These are phyloP conservation scores for Wallemia mellicola DNA, from an alignment of 1,284 basidiomycete genomes.

Conservation along the genomic window DNA sequence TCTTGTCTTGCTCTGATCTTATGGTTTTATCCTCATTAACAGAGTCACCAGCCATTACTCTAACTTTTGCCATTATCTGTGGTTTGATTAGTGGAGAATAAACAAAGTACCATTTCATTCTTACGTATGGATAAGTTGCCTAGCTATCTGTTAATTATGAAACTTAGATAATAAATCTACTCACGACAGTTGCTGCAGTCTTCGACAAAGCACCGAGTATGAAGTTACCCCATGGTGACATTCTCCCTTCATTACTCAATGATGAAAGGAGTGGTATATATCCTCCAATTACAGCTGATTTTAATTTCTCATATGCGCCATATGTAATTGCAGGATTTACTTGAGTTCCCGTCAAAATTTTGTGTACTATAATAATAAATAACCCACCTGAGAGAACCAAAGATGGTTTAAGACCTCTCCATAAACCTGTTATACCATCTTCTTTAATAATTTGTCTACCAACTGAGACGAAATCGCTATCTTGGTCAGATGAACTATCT, in stretches of 20 bases:
- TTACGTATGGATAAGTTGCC: conserved; percentile 54
- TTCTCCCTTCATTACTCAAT: conserved; percentile 28
- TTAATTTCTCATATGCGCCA: conserved; percentile 75
- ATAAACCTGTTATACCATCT: conserved; percentile 68
- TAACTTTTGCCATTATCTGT: conserved; percentile 77
- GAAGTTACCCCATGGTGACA: conserved; percentile 56
- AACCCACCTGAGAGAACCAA: conserved; percentile 39
- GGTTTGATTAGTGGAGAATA: conserved; percentile 5
- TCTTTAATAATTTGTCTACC: conserved; percentile 68
- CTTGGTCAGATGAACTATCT: conserved; percentile 15
- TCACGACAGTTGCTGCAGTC: conserved; percentile 72
- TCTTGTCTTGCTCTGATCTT: conserved; percentile 13
- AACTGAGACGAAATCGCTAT: conserved; percentile 45
- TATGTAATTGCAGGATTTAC: conserved; percentile 97
- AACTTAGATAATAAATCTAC: conserved; percentile 13
- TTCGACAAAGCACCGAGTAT: conserved; percentile 76
- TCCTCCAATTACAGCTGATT: conserved; percentile 22
- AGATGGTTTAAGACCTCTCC: conserved; percentile 76
- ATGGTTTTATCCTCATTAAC: conserved; percentile 9
- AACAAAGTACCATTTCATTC: conserved; percentile 4
- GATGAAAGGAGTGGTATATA: conserved; percentile 20
- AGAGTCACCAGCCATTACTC: conserved; percentile 42
- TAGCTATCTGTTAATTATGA: conserved; percentile 10
- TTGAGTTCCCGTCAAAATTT: no score
- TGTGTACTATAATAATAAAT: conserved; percentile 8